phyloP scores from a whole-genome alignment of 2,329 filamentous ascomycete genomes.

The Pyrenophora seminiperda region DNA sequence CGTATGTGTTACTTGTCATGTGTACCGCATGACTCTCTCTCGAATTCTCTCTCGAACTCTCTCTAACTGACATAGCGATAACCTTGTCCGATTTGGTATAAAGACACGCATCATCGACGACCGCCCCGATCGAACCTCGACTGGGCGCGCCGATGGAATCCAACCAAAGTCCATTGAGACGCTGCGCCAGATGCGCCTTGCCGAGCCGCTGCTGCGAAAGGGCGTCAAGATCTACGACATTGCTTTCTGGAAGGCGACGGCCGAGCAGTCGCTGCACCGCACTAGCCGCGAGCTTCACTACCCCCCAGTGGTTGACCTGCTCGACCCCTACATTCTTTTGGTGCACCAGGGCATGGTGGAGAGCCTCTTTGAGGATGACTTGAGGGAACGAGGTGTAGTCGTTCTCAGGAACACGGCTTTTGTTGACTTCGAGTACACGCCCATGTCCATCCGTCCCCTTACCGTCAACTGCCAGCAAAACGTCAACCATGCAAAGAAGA shows the following conservation, averaged over 20 bases:
- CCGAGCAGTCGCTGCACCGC: conserved; percentile 57
- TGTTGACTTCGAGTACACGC: conserved; percentile 53
- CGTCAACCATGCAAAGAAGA: conserved; percentile 45
- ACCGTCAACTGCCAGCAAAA: conserved; percentile 51
- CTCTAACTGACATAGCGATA: conserved; percentile 48
- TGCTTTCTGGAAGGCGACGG: conserved; percentile 63
- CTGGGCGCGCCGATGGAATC: conserved; percentile 72
- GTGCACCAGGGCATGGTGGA: conserved; percentile 79
- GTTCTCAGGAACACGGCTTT: conserved; percentile 70
- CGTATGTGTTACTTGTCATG: conserved; percentile 36
- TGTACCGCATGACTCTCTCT: conserved; percentile 3
- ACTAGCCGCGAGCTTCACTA: conserved; percentile 72
- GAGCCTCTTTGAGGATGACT: conserved; percentile 70
- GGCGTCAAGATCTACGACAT: conserved; percentile 76
- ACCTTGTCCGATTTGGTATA: conserved; percentile 69
- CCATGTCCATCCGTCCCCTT: conserved; percentile 46
- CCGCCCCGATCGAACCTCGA: conserved; percentile 68
- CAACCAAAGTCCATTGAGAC: conserved; percentile 82
- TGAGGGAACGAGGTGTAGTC: conserved; percentile 66
- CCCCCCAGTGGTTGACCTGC: conserved; percentile 57
- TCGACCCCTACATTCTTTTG: conserved; percentile 60
- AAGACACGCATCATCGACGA: conserved; percentile 71
- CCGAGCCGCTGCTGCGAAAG: conserved; percentile 68
- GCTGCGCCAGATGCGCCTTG: conserved; percentile 72
- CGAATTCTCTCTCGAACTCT: too few species aligned